Evolutionary conservation across 2,329 filamentous ascomycete species (phyloP).

Genomic region (Leptographium radiaticola): DNA sequence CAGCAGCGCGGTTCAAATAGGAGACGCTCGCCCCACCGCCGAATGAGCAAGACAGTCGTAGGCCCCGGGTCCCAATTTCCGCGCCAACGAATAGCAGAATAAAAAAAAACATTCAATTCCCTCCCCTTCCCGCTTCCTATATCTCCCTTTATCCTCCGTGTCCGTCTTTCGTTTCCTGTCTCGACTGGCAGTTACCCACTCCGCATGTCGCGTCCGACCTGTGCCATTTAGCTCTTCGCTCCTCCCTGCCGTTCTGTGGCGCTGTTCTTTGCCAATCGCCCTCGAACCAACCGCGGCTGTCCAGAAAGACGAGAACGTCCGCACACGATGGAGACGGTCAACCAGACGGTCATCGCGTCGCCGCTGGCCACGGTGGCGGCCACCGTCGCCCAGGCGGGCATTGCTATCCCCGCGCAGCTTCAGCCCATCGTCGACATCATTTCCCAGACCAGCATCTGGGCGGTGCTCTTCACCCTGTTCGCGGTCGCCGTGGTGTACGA

Average conservation of each 20-base stretch:
- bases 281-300: too few relatives aligned
- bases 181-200: not conserved
- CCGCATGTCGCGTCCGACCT: not conserved
- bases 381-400: conserved; percentile 16
- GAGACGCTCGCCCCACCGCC: not conserved
- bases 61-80: conserved; percentile 1
- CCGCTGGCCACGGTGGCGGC: conserved; percentile 42
- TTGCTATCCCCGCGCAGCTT: conserved; percentile 33
- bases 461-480: conserved; percentile 57
- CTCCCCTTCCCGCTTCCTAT: not conserved
- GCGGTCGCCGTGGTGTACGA: conserved; percentile 69
- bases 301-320: too few relatives aligned
- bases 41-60: not conserved
- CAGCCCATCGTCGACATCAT: conserved; percentile 43
- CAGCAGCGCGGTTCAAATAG: not conserved
- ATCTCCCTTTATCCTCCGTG: not conserved
- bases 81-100: not conserved
- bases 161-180: not conserved
- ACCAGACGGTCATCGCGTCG: conserved; percentile 54
- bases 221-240: not conserved
- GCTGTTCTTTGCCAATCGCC: not conserved
- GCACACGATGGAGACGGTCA: conserved; percentile 23
- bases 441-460: conserved; percentile 44
- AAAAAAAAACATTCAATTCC: not conserved
- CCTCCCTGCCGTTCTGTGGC: not conserved